Percentiles rank a stretch among this genome's conserved stretches.
Evolutionary conservation across 202 grass and related monocot genomes (phyloP).

Genomic region (Saccharum hybrid): DNA sequence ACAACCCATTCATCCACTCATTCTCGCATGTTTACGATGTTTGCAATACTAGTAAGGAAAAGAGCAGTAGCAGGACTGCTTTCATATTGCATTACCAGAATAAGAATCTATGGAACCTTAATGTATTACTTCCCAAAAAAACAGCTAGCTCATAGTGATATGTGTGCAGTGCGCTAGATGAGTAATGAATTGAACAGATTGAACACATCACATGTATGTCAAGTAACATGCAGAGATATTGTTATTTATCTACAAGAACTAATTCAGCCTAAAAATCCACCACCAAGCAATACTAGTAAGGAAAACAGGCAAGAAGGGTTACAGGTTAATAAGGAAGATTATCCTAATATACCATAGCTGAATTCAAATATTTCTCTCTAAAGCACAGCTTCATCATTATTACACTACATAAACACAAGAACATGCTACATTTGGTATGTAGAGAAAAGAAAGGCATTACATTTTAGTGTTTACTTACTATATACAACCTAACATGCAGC

Average conservation of each 20-base stretch:
- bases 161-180: not conserved
- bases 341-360: conserved; percentile 11
- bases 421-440: conserved; percentile 1
- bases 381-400: conserved; percentile 1
- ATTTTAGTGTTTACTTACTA: conserved; percentile 26
- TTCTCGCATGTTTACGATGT: too few relatives aligned
- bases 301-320: not conserved
- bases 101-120: not conserved
- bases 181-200: not conserved
- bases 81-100: conserved; percentile 15
- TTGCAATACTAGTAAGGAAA: too few relatives aligned
- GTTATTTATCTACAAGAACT: conserved; percentile 19
- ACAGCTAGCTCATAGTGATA: conserved; percentile 6
- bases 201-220: not conserved
- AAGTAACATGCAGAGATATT: conserved; percentile 31
- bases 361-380: not conserved
- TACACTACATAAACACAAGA: too few relatives aligned
- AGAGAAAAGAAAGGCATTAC: conserved; percentile 8
- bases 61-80: too few relatives aligned
- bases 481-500: conserved; percentile 44
- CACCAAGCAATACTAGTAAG: conserved; percentile 5
- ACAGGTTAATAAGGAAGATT: not conserved
- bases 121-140: not conserved
- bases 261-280: conserved; percentile 20
- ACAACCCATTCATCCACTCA: too few relatives aligned